Evolutionary conservation across 345 rosid genomes (phyloP), one percentile per base, ranked within the genome.

Genomic region (Eucalyptus melliodora): DNA sequence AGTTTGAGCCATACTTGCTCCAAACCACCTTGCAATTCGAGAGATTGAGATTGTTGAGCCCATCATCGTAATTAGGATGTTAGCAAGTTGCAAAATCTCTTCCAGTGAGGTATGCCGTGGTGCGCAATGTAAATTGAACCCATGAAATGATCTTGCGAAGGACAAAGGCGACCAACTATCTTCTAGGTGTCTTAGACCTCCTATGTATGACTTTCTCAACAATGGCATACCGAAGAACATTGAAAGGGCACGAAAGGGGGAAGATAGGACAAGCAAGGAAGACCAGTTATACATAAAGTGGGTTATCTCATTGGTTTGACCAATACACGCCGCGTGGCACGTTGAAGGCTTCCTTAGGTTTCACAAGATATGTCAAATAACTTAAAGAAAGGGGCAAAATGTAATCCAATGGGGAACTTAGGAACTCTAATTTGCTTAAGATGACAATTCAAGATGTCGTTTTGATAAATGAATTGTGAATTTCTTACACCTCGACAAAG

Each of bases 291-390:
- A 11, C 85, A 40, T 15, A 19, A 19, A 26, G 30, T 10, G 82
- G 53, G 50, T 17, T 37, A 87, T 87, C 89, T 60, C 83, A 47
- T 65, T 30, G 77, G 49, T 45, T 65, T 65, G 50, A 77, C 89
- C 6, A 47, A 30, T 45, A 19, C 50, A n/a, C 37, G 83, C 89
- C 55, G 47, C 89, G 56, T 65, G 83, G 82, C 80, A 24, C 49
- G n/a, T 42, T 8, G 47, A 11, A 45, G 12, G 30, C 27, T 44
- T 55, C 50, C 40, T 56, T 30, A 62, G 59, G 59, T 53, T 53
- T 53, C 24, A 8, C 59, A 53, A 53, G 59, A 53, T 2, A 53
- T 12, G 34, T 62, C 69, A 14, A 62, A 62, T 12, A 30, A 62
- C 31, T 62, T 27, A 27, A 31, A 31, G 23, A 31, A 69, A 17